phyloP scores from a whole-genome alignment of 768 basidiomycete species.

The Pleurotus tuoliensis region DNA sequence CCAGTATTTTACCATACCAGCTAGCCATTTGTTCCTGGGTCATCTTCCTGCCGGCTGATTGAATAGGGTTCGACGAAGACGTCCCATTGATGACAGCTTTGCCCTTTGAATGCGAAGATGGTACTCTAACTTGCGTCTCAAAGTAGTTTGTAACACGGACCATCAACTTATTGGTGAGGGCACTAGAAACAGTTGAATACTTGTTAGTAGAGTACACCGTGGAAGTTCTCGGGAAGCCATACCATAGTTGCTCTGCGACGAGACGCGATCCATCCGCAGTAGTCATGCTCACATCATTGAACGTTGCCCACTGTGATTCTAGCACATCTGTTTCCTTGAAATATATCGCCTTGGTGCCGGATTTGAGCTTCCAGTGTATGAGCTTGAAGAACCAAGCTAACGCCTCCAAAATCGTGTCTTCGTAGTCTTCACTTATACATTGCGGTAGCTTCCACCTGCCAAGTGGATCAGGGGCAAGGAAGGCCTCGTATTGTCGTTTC shows the following conservation, averaged over 20 bases:
- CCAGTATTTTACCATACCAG: constrained; percentile 93
- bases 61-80: constrained; percentile 26
- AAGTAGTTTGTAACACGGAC: constrained; percentile 92
- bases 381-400: constrained; percentile 88
- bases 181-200: constrained; percentile 41
- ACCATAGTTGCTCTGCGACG: constrained; percentile 97
- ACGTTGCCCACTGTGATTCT: constrained; percentile 93
- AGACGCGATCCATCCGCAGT: constrained; percentile 83
- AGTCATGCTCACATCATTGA: constrained; percentile 88
- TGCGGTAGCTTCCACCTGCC: constrained; percentile 87
- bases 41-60: constrained; percentile 53
- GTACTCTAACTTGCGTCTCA: constrained; percentile 86
- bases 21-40: constrained; percentile 74
- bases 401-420: constrained; percentile 82
- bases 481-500: constrained; percentile 91
- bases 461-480: constrained; percentile 80
- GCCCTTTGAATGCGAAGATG: constrained; percentile 32
- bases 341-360: constrained; percentile 85
- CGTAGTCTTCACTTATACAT: constrained; percentile 89
- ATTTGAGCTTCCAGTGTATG: constrained; percentile 94
- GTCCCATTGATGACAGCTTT: constrained; percentile 16
- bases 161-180: constrained; percentile 89
- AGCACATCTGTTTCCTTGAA: constrained; percentile 99
- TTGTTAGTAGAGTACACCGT: not conserved
- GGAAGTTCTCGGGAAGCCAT: constrained; percentile 19